A percentile compares a stretch with the other conserved stretches of the same genome.
These are phyloP conservation scores for Neopestalotiopsis clavispora DNA, from an alignment of 2,329 filamentous ascomycete genomes.

Conservation along the genomic window DNA sequence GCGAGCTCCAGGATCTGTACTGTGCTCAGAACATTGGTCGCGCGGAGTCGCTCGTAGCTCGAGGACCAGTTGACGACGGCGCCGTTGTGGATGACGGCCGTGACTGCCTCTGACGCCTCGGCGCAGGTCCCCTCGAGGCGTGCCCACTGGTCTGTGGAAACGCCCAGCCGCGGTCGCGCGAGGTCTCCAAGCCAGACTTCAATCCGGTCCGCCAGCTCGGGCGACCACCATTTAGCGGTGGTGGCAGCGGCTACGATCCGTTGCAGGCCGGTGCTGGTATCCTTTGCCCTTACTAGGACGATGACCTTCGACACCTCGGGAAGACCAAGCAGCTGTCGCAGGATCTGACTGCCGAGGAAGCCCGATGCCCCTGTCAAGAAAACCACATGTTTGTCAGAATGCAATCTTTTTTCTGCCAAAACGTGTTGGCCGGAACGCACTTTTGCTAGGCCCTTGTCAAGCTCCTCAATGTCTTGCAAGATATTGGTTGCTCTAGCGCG, in stretches of 20 bases:
- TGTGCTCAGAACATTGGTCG: constrained; percentile 41
- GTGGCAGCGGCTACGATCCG: background rate
- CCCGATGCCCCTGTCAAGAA: constrained; percentile 14
- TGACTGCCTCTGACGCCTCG: constrained; percentile 6
- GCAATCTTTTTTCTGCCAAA: background rate
- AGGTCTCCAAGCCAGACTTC: constrained; percentile 16
- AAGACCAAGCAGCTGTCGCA: constrained; percentile 12
- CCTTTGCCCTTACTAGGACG: background rate
- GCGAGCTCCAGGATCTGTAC: constrained; percentile 38
- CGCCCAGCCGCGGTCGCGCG: constrained; percentile 8
- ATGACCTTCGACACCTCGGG: background rate
- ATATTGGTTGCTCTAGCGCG: background rate
- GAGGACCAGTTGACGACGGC: constrained; percentile 46
- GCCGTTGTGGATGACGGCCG: constrained; percentile 58
- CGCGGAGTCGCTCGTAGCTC: constrained; percentile 39
- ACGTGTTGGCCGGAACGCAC: background rate
- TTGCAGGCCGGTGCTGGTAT: background rate
- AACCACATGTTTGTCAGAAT: background rate
- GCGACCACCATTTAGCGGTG: constrained; percentile 9
- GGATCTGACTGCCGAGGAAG: constrained; percentile 16
- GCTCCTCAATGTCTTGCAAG: constrained; percentile 13
- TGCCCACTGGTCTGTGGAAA: background rate
- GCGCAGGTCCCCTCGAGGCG: constrained; percentile 5
- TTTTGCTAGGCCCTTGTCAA: background rate
- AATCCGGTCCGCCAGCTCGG: background rate